Base-by-base conservation (phyloP, 2,329 filamentous ascomycete genomes). In the Plectosphaerella cucumerina region DNA sequence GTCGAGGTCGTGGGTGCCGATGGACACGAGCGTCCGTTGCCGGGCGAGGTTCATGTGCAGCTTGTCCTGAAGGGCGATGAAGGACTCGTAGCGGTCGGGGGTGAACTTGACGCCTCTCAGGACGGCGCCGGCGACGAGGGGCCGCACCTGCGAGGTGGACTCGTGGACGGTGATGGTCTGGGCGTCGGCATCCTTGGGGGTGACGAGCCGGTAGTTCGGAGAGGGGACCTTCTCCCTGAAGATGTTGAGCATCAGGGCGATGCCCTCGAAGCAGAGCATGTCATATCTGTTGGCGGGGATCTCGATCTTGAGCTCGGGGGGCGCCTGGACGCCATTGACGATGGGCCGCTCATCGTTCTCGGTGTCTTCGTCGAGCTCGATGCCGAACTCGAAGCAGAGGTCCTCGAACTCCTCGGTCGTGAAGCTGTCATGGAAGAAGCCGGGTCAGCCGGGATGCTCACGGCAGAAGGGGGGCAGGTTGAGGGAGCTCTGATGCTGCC, bases 21-120 rank as follows among this genome's bases (percentile, higher is more conserved):
- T 97, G 20, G 93, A 89, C n/a, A 97, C 93, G 44, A 99, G 75
- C 1, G 93, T 97, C 62, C 94, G 80, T 70, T 97, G 89, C 55
- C 94, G 85, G 46, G 94, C 95, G 58, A 99, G 76, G 66, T 99
- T 99, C 68, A 93, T 88, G 75, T 99, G 94, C 45, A 99, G 82
- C 76, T 99, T 99, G 74, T 99, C 95, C 75, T 99, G 94, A 45
- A 99, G 81, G 51, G 87, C 83, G 67, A 99, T 99, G 87, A 99
- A 99, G 64, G 91, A 97, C 61, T 96, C 90, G 70, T 99, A 99
- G 59, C 88, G 82, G 59, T 86, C 89, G 74, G 94, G 81, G 60
- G 89, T 92, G 78, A 99, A 97, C 64, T 86, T 90, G 76, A 99
- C 81, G 67, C 91, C 89, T 59, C 94, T 86, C 56, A 99, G 76